Evolutionary conservation across 1,284 basidiomycete species (phyloP).

Genomic region (Phellinidium pouzarii): DNA sequence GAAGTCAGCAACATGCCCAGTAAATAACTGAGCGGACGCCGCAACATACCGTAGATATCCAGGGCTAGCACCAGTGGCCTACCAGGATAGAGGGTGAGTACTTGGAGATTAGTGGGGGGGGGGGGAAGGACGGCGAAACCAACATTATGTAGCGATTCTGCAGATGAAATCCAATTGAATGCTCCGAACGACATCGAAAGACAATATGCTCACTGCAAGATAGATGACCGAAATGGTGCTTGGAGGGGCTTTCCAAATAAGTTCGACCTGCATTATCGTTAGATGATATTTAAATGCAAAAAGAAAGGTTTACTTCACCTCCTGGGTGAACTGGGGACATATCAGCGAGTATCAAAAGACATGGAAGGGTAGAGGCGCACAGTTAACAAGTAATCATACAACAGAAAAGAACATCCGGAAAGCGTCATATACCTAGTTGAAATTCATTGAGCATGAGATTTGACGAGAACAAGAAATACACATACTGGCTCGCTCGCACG

Average conservation of each 20-base stretch:
- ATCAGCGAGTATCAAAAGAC: not conserved
- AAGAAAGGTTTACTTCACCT: constrained; percentile 1
- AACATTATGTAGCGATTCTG: constrained; percentile 19
- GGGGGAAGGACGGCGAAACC: not conserved
- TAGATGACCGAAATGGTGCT: constrained; percentile 17
- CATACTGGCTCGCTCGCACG: constrained; percentile 17
- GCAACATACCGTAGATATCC: constrained; percentile 17
- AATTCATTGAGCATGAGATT: not conserved
- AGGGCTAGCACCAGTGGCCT: constrained; percentile 18
- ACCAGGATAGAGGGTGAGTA: not conserved
- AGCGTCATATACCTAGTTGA: constrained; percentile 16
- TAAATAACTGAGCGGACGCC: not conserved
- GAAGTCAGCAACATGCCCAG: not conserved
- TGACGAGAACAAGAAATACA: not conserved
- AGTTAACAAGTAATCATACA: constrained; percentile 19
- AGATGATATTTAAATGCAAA: not conserved
- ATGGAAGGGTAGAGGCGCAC: constrained; percentile 1
- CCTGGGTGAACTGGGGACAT: constrained; percentile 10
- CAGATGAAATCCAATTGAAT: not conserved
- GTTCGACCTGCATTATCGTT: constrained; percentile 11
- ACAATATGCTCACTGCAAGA: constrained; percentile 7
- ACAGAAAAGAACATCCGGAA: constrained; percentile 14
- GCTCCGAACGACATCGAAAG: not conserved
- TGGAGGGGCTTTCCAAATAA: constrained; percentile 16
- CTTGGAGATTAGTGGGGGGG: not conserved